Conservation (phyloP, 176 grass and related monocot genomes). For the Urochloa ruziziensis region DNA sequence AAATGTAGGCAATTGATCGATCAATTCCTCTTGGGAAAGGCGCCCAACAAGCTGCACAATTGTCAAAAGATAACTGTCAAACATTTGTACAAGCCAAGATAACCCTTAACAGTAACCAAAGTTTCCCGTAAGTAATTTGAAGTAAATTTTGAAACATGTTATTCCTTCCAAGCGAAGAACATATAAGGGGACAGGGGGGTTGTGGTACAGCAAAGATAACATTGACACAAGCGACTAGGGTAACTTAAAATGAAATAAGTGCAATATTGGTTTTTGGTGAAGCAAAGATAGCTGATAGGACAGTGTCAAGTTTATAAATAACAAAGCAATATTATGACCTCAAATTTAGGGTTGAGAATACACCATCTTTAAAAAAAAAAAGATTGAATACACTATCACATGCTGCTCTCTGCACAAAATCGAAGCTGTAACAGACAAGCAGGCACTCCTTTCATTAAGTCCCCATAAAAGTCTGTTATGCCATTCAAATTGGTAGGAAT, state of each 20-base stretch:
- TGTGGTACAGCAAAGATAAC: background rate
- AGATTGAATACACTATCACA: conserved; percentile 7
- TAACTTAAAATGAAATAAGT: background rate
- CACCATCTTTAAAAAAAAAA: too few relatives aligned
- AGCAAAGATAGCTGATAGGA: background rate
- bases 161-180: background rate
- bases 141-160: background rate
- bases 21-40: conserved; percentile 83
- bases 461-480: too few relatives aligned
- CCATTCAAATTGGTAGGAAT: conserved; percentile 6
- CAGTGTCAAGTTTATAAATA: background rate
- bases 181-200: background rate
- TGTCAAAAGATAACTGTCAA: conserved; percentile 33
- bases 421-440: background rate
- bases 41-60: conserved; percentile 74
- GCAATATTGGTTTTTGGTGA: background rate
- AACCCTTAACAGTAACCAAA: background rate
- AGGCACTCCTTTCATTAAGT: background rate
- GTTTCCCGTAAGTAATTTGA: too few relatives aligned
- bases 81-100: background rate
- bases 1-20: conserved; percentile 83
- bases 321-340: background rate
- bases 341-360: background rate
- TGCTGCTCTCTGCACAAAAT: conserved; percentile 17
- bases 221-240: background rate